Evolutionary conservation across 2,329 filamentous ascomycete genomes (phyloP).

Genomic region (Botryotinia narcissicola): DNA sequence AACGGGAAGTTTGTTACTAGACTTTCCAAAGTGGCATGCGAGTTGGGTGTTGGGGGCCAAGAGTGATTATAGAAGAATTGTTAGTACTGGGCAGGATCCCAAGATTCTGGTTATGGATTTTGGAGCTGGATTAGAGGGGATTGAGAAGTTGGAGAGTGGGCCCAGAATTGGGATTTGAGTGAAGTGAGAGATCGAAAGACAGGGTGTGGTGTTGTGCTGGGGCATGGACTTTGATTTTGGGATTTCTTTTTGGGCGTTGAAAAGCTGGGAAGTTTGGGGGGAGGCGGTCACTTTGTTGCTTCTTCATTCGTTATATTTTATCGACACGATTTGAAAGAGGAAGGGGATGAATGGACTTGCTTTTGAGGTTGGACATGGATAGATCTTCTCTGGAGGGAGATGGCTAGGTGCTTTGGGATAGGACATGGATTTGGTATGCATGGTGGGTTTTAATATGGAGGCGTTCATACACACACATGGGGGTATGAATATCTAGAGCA

Average conservation of each 20-base stretch:
- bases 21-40: slow-evolving; percentile 91
- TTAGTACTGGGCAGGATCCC: slow-evolving; percentile 91
- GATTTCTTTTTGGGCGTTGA: neutral
- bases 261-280: neutral
- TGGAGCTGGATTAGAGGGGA: slow-evolving; percentile 58
- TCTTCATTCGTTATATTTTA: neutral
- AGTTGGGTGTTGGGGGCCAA: slow-evolving; percentile 97
- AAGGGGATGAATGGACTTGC: neutral
- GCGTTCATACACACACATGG: neutral
- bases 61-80: slow-evolving; percentile 90
- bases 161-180: neutral
- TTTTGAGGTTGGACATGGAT: neutral
- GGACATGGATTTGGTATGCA: neutral
- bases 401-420: neutral
- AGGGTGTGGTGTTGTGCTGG: neutral
- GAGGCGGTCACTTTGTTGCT: neutral
- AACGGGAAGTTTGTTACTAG: slow-evolving; percentile 72
- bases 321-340: neutral
- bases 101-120: slow-evolving; percentile 95
- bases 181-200: no score
- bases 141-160: slow-evolving; percentile 42
- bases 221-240: neutral
- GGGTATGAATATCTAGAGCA: neutral
- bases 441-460: neutral
- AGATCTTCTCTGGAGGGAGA: neutral